Percentiles rank a stretch among this genome's conserved stretches.
phyloP scores from a whole-genome alignment of 2,329 filamentous ascomycete genomes.

The Cryphonectria parasitica region DNA sequence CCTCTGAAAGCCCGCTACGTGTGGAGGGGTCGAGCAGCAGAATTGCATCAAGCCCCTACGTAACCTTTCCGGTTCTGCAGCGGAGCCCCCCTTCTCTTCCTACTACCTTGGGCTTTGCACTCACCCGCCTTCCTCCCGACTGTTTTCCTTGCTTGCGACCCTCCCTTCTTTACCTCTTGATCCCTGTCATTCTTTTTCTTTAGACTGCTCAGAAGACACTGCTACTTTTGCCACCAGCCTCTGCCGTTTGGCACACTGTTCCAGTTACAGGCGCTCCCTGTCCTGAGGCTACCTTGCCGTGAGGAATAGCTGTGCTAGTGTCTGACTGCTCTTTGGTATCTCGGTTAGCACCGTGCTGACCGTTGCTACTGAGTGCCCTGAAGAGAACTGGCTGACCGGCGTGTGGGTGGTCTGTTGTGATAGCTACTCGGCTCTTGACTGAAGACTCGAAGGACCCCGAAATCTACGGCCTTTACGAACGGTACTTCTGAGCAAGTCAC shows the following conservation, averaged over 20 bases:
- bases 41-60: conserved; percentile 17
- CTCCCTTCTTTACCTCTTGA: conserved; percentile 4
- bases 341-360: conserved; percentile 24
- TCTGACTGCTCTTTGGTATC: conserved; percentile 16
- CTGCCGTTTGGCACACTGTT: conserved; percentile 24
- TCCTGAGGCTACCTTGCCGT: conserved; percentile 20
- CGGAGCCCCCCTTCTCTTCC: conserved; percentile 17
- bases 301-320: conserved; percentile 21
- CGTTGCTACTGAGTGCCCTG: conserved; percentile 27
- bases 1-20: conserved; percentile 9
- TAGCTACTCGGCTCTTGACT: conserved; percentile 23
- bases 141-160: conserved; percentile 5
- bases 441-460: conserved; percentile 20
- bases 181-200: conserved; percentile 9
- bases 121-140: conserved; percentile 14
- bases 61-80: conserved; percentile 26
- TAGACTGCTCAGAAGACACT: conserved; percentile 8
- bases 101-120: conserved; percentile 7
- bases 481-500: conserved; percentile 30
- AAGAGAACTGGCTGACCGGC: conserved; percentile 17
- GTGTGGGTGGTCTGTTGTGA: conserved; percentile 24
- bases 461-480: conserved; percentile 20
- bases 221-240: conserved; percentile 13
- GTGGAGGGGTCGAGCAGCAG: conserved; percentile 21
- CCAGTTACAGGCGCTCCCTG: conserved; percentile 17